Percentiles rank a stretch among this genome's conserved stretches.
Evolutionary conservation across 805 yeast species (phyloP).

Genomic region (Starmerella kuoi): DNA sequence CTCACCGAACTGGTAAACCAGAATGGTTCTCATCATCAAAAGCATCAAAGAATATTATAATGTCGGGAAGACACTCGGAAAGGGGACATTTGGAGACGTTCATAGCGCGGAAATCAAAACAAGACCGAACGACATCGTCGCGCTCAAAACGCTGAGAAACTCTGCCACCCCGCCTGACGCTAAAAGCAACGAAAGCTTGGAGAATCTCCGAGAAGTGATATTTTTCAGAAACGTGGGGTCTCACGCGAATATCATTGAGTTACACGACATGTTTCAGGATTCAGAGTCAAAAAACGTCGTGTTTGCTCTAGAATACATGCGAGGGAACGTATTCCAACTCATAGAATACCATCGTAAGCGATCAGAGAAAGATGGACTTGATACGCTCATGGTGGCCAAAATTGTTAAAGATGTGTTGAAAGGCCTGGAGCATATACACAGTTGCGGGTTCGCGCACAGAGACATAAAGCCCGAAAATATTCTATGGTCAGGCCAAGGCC

Average conservation of each 20-base stretch:
- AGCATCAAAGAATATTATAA: neutral
- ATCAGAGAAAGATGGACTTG: neutral
- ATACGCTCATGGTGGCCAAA: slow-evolving; percentile 1
- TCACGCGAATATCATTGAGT: slow-evolving; percentile 59
- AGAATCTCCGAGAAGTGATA: slow-evolving; percentile 31
- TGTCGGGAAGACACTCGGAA: slow-evolving; percentile 12
- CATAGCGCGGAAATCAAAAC: slow-evolving; percentile 13
- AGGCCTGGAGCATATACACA: slow-evolving; percentile 76
- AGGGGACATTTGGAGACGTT: slow-evolving; percentile 28
- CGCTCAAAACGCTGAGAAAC: slow-evolving; percentile 68
- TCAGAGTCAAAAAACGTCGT: slow-evolving; percentile 45
- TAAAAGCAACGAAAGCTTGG: slow-evolving; percentile 35
- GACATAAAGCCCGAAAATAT: slow-evolving; percentile 93
- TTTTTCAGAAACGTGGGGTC: slow-evolving; percentile 43
- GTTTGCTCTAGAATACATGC: slow-evolving; percentile 82
- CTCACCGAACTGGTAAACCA: no score
- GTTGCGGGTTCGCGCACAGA: slow-evolving; percentile 59
- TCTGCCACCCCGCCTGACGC: slow-evolving; percentile 30
- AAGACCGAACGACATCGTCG: slow-evolving; percentile 37
- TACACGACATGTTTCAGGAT: slow-evolving; percentile 73
- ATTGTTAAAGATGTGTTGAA: slow-evolving; percentile 34
- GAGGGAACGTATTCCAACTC: slow-evolving; percentile 65
- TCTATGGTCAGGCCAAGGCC: slow-evolving; percentile 48
- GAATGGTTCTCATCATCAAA: neutral
- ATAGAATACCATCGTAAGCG: slow-evolving; percentile 28